Base-by-base conservation (phyloP, 73 alveolate species). In the Halteria grandinella region DNA sequence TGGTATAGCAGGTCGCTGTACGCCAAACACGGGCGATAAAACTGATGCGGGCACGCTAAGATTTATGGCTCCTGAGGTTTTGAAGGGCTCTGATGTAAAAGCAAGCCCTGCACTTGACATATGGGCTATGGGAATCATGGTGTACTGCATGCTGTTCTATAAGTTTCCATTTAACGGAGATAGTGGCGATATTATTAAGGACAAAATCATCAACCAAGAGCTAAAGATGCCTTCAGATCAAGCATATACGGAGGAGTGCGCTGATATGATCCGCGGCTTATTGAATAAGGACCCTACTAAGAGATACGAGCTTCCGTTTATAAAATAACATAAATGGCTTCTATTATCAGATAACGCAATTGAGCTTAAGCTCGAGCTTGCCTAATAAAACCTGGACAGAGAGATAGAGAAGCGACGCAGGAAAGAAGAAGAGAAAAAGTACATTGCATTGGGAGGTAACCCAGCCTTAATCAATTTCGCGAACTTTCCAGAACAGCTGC, bases 121-220 rank as follows among this genome's bases (percentile, higher is more conserved):
- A 62, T 88, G 95, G 95, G 90, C 92, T 12, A 48, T 88, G 36
- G 95, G 95, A 2, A 50, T 88, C 25, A 88, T 88, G 69, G 66
- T 88, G 47, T 88, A 64, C 57, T 47, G 79, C 75, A 74, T 88
- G 91, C 40, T 43, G 48, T 88, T 48, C 81, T 75, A 75, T 47
- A 36, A 32, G 0, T 79, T 58, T 75, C 95, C 95, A 20, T 88
- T 88, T 53, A 76, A 80, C 25, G 95, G 92, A 0, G 84, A 82
- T 63, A 75, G 45, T 45, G 33, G 59, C 2, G 64, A 79, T 6
- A 72, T 71, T 24, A 69, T 75, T n/a, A 66, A 66, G 51, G 80
- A 66, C 28, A 66, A 32, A 31, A 66, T 66, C 14, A 75, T 75
- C 25, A 58, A 43, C 21, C 43, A 75, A 10, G 23, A 20, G 12